Percentiles rank a stretch among this genome's conserved stretches.
These are phyloP conservation scores for Aaosphaeria pasadenensis DNA, from an alignment of 2,329 filamentous ascomycete species.

Conservation along the genomic window DNA sequence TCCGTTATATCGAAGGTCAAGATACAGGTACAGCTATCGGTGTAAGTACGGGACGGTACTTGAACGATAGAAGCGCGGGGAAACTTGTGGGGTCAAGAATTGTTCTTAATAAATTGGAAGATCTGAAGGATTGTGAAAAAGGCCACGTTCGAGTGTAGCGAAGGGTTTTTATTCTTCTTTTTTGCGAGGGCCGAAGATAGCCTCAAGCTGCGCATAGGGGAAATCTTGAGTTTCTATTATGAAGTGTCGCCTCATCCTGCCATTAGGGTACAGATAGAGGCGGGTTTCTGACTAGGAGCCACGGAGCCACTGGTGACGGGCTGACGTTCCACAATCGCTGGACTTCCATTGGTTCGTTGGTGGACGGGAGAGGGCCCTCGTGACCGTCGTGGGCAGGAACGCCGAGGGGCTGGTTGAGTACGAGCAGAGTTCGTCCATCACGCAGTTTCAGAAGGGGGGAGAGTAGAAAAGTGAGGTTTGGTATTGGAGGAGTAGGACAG, in stretches of 20 bases:
- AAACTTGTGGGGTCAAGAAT: slow-evolving; percentile 7
- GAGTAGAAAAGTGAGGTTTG: no score
- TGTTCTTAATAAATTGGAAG: slow-evolving; percentile 7
- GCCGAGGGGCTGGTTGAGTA: no score
- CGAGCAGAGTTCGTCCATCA: no score
- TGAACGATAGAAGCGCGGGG: slow-evolving; percentile 8
- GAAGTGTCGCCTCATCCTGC: slow-evolving; percentile 12
- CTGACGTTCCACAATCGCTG: slow-evolving; percentile 1
- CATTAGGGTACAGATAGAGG: slow-evolving; percentile 7
- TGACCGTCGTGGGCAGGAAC: background rate
- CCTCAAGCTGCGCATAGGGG: slow-evolving; percentile 19
- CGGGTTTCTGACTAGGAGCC: background rate
- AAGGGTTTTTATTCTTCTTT: slow-evolving; percentile 2
- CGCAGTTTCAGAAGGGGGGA: no score
- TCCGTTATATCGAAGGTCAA: background rate
- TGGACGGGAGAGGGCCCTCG: background rate
- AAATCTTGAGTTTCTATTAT: slow-evolving; percentile 6
- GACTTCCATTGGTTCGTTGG: slow-evolving; percentile 1
- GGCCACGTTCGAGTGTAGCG: background rate
- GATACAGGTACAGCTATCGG: background rate
- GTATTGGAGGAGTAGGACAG: background rate
- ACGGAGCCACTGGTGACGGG: background rate
- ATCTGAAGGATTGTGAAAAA: background rate
- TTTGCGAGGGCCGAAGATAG: slow-evolving; percentile 7
- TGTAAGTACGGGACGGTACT: background rate